Conservation (phyloP, 305 asterid genomes). For the Fraxinus dipetala region DNA sequence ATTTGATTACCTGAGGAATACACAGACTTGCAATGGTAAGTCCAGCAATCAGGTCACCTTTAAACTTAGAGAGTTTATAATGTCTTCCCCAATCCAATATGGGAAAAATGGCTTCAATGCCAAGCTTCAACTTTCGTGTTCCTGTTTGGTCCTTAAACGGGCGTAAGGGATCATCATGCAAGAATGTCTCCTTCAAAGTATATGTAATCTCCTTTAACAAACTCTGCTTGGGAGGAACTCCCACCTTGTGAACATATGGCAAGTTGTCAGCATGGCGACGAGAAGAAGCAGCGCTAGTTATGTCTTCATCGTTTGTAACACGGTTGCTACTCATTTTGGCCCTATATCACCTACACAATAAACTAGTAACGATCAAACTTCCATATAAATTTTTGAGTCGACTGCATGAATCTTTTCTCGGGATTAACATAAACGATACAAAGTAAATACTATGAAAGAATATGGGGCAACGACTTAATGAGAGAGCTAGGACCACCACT, state of each 20-base stretch:
- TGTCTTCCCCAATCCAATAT: conserved; percentile 64
- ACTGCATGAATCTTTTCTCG: background rate
- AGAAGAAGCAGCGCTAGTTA: conserved; percentile 33
- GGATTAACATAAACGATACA: background rate
- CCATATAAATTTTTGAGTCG: background rate
- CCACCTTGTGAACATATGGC: conserved; percentile 56
- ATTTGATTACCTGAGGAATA: conserved; percentile 61
- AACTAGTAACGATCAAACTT: background rate
- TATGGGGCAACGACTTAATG: background rate
- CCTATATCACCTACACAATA: conserved; percentile 20
- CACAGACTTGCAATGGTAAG: conserved; percentile 72
- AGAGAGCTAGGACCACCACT: background rate
- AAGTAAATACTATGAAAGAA: background rate
- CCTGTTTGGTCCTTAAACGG: conserved; percentile 50
- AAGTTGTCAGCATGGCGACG: conserved; percentile 28
- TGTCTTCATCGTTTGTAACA: conserved; percentile 31
- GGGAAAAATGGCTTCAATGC: conserved; percentile 51
- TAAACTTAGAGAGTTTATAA: conserved; percentile 51
- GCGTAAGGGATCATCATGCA: conserved; percentile 62
- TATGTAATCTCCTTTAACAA: conserved; percentile 41
- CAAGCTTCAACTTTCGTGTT: conserved; percentile 36
- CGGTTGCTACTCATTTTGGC: conserved; percentile 37
- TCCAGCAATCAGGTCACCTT: conserved; percentile 73
- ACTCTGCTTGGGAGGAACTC: conserved; percentile 53
- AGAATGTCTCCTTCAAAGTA: conserved; percentile 57